Conservation (phyloP, 176 grass and related monocot genomes). For the Oryza punctata region DNA sequence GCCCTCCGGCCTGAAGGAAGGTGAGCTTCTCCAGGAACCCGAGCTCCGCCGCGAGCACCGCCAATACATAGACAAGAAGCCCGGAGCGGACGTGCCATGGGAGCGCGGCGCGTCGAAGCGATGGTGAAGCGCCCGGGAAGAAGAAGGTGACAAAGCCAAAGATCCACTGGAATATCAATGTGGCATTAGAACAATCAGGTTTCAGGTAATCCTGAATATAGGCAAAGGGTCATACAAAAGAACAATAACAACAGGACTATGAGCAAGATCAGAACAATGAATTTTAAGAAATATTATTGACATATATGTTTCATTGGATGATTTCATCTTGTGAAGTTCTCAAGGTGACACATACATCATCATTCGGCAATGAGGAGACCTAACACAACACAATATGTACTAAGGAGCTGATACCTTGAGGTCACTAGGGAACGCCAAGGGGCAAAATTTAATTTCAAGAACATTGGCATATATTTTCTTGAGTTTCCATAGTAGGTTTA, state of each 20-base stretch:
- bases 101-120: conserved; percentile 25
- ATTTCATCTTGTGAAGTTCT: neutral
- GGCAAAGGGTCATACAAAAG: neutral
- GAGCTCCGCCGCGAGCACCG: conserved; percentile 49
- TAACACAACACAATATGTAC: neutral
- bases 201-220: neutral
- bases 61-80: conserved; percentile 53
- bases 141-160: conserved; percentile 71
- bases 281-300: neutral
- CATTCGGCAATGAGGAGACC: neutral
- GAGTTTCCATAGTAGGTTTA: neutral
- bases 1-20: conserved; percentile 47
- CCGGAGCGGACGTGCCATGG: conserved; percentile 63
- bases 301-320: neutral
- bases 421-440: too few species aligned
- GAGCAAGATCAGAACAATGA: neutral
- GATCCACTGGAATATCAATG: conserved; percentile 59
- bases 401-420: neutral
- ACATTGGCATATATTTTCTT: neutral
- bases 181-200: neutral
- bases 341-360: neutral
- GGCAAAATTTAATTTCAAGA: neutral
- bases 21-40: conserved; percentile 95
- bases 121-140: conserved; percentile 51
- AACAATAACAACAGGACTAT: neutral